Percentiles rank a stretch among this genome's conserved stretches.
Conservation (phyloP, 495 filamentous ascomycete species). For the Lophium mytilinum region DNA sequence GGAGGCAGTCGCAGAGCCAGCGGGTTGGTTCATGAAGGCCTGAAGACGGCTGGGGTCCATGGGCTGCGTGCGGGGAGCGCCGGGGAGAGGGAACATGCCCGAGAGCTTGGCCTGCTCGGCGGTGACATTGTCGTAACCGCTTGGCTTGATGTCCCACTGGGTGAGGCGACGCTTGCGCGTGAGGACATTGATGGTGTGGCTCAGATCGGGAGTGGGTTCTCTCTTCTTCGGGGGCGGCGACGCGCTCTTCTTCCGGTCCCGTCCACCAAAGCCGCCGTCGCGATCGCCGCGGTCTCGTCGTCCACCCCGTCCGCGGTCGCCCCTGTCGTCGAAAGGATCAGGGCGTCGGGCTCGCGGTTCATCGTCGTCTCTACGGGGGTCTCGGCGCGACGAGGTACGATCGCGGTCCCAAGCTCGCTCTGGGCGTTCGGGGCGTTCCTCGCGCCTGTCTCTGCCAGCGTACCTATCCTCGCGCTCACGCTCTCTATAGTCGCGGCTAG, state of each 20-base stretch:
- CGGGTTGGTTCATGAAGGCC: slow-evolving; percentile 88
- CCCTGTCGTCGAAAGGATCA: slow-evolving; percentile 58
- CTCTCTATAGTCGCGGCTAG: slow-evolving; percentile 81
- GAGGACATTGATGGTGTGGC: slow-evolving; percentile 66
- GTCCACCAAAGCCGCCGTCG: slow-evolving; percentile 41
- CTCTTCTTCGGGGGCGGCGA: slow-evolving; percentile 79
- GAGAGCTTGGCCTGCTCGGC: slow-evolving; percentile 98
- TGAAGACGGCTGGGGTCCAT: slow-evolving; percentile 94
- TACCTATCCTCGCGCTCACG: slow-evolving; percentile 87
- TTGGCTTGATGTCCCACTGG: slow-evolving; percentile 99
- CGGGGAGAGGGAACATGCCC: slow-evolving; percentile 97
- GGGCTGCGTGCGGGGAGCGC: slow-evolving; percentile 87
- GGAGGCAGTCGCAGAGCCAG: slow-evolving; percentile 60
- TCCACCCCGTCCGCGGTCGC: slow-evolving; percentile 38
- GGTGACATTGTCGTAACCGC: slow-evolving; percentile 96
- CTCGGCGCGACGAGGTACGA: slow-evolving; percentile 23
- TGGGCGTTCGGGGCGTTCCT: slow-evolving; percentile 9
- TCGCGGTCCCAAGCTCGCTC: slow-evolving; percentile 22
- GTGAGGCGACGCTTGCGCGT: slow-evolving; percentile 84
- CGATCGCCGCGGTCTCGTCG: slow-evolving; percentile 41
- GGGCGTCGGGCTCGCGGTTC: slow-evolving; percentile 38
- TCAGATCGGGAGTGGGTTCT: slow-evolving; percentile 92
- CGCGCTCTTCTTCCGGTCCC: slow-evolving; percentile 58
- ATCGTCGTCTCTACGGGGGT: slow-evolving; percentile 20
- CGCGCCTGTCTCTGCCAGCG: slow-evolving; percentile 47